A percentile compares a stretch with the other conserved stretches of the same genome.
Conservation (phyloP, 1,284 basidiomycete species). For the Schizophyllum amplum region DNA sequence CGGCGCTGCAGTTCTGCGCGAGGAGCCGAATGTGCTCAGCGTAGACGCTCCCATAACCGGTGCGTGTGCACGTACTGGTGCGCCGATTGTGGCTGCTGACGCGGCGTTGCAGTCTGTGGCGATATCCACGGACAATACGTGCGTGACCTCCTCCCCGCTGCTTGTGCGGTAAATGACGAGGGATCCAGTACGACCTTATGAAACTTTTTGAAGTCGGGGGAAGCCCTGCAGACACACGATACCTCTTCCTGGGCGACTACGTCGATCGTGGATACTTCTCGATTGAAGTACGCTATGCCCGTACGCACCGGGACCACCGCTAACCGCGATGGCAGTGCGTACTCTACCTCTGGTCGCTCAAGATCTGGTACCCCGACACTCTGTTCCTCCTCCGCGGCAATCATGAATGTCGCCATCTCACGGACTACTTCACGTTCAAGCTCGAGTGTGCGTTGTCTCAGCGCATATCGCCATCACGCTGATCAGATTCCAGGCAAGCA, state of each 20-base stretch:
- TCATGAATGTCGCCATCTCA: constrained; percentile 85
- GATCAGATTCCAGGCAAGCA: constrained; percentile 68
- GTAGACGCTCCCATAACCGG: constrained; percentile 11
- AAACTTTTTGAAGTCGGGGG: constrained; percentile 15
- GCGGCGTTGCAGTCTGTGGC: constrained; percentile 10
- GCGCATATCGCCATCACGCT: not conserved
- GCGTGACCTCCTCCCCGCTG: constrained; percentile 1
- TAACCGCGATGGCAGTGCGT: constrained; percentile 57
- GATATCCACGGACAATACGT: constrained; percentile 16
- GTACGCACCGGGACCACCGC: constrained; percentile 7
- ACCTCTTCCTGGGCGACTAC: constrained; percentile 15
- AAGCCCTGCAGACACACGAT: constrained; percentile 13
- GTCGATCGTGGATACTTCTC: constrained; percentile 15
- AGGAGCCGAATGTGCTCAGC: constrained; percentile 13
- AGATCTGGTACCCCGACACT: constrained; percentile 90
- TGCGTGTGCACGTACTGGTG: constrained; percentile 8
- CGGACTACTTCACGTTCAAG: constrained; percentile 88
- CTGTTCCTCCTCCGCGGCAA: constrained; percentile 88
- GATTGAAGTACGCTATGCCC: constrained; percentile 10
- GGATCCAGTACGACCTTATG: constrained; percentile 13
- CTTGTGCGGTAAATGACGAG: not conserved
- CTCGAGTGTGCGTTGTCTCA: constrained; percentile 63
- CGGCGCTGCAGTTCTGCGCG: constrained; percentile 22
- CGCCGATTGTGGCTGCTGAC: not conserved
- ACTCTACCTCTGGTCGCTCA: constrained; percentile 81